Evolutionary conservation across 768 basidiomycete species (phyloP).

Genomic region (Kwoniella europaea): DNA sequence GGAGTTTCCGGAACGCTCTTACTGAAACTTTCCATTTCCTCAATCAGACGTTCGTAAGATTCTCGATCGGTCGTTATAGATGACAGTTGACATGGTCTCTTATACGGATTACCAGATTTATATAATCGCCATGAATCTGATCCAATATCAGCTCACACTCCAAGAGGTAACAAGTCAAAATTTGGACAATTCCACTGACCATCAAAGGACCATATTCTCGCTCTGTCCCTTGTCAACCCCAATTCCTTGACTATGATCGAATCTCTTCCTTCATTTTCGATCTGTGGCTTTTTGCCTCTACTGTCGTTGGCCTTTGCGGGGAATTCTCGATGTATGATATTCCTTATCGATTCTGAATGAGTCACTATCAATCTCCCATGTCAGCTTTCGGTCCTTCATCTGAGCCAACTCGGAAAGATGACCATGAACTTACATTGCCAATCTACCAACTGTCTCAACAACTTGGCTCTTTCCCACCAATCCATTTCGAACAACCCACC

Average conservation of each 20-base stretch:
- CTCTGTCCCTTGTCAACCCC: constrained; percentile 43
- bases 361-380: constrained; percentile 28
- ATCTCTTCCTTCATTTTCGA: constrained; percentile 15
- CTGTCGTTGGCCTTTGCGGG: constrained; percentile 20
- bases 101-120: constrained; percentile 54
- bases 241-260: constrained; percentile 31
- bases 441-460: constrained; percentile 51
- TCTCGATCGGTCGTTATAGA: constrained; percentile 31
- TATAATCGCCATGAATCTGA: constrained; percentile 46
- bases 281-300: constrained; percentile 19
- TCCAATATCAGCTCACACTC: neutral
- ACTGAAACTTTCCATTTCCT: constrained; percentile 19
- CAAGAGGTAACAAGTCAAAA: no score
- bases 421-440: constrained; percentile 49
- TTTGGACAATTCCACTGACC: constrained; percentile 25
- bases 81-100: constrained; percentile 48
- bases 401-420: neutral
- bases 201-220: constrained; percentile 50
- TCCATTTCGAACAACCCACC: constrained; percentile 52
- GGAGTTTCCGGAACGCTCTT: constrained; percentile 12
- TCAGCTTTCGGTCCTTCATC: neutral
- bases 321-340: constrained; percentile 41
- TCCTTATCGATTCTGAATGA: constrained; percentile 39
- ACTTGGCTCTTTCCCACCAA: constrained; percentile 42
- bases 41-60: constrained; percentile 27